Evolutionary conservation across 192 early-diverging fungal genomes (phyloP).

Genomic region (Podochytrium sp.): DNA sequence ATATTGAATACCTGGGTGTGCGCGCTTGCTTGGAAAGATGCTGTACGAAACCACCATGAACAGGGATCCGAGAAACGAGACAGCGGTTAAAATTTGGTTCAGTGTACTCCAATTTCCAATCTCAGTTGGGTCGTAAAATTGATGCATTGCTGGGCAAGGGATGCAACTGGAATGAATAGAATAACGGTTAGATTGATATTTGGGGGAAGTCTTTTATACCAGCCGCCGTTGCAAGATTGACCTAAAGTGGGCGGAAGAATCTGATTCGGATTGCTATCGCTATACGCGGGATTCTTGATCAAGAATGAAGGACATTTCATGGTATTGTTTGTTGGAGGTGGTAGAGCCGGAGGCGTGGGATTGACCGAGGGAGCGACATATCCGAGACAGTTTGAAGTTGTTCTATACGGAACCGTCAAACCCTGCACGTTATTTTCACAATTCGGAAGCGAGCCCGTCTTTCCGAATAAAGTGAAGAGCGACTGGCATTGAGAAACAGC

Average conservation of each 20-base stretch:
- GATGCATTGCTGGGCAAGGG: constrained; percentile 5
- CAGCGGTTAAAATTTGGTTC: not conserved
- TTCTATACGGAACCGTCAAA: not conserved
- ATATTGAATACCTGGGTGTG: not conserved
- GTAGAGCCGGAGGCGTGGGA: not conserved
- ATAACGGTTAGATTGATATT: not conserved
- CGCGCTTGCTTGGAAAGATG: not conserved
- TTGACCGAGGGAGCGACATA: not conserved
- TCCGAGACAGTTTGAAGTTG: not conserved
- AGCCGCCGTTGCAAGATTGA: not conserved
- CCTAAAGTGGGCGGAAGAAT: not conserved
- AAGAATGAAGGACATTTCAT: constrained; percentile 17
- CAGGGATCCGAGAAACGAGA: not conserved
- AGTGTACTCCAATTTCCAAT: not conserved
- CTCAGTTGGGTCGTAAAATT: not conserved
- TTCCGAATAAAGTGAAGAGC: not conserved
- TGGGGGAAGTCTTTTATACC: not conserved
- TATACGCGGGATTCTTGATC: not conserved
- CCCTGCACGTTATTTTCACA: not conserved
- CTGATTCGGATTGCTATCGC: not conserved
- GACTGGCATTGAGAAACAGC: not conserved
- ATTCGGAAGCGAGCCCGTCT: not conserved
- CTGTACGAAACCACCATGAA: not conserved
- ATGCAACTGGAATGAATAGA: not conserved
- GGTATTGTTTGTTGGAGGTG: no score